Conservation (phyloP, 208 protist genomes). For the Leishmania amazonensis region DNA sequence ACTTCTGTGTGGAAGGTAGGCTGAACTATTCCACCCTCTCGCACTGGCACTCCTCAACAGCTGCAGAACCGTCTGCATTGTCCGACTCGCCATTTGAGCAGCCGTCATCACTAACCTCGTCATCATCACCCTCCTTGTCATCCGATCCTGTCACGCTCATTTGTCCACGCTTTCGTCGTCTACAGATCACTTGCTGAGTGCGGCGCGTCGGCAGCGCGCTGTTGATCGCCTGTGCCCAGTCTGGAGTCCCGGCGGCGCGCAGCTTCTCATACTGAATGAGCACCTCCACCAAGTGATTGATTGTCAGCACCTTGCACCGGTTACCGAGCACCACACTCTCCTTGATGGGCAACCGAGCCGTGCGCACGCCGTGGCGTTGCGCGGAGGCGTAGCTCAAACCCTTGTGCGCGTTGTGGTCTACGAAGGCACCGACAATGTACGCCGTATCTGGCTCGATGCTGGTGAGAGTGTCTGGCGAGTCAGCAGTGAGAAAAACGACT, state of each 20-base stretch:
- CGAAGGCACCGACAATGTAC: slow-evolving; percentile 90
- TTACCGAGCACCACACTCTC: slow-evolving; percentile 85
- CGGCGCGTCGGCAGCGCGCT: slow-evolving; percentile 72
- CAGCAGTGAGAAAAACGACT: slow-evolving; percentile 83
- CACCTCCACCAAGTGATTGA: slow-evolving; percentile 88
- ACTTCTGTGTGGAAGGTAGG: not conserved
- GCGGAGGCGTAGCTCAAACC: slow-evolving; percentile 65
- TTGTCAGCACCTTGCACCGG: slow-evolving; percentile 88
- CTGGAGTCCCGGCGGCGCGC: slow-evolving; percentile 21
- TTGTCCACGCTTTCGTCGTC: slow-evolving; percentile 33
- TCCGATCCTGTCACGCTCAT: not conserved
- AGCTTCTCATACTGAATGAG: slow-evolving; percentile 56
- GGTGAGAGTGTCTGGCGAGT: slow-evolving; percentile 63
- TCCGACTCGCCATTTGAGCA: not conserved
- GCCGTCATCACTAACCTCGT: not conserved
- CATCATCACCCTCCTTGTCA: not conserved
- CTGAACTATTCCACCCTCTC: not conserved
- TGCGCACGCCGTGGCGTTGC: slow-evolving; percentile 60
- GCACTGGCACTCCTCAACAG: not conserved
- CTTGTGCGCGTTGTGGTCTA: slow-evolving; percentile 89
- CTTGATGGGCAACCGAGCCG: slow-evolving; percentile 76
- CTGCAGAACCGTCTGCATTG: not conserved
- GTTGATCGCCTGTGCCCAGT: slow-evolving; percentile 75
- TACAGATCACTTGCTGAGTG: slow-evolving; percentile 38
- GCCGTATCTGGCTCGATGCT: slow-evolving; percentile 54